Evolutionary conservation across 2,329 filamentous ascomycete genomes (phyloP).

Genomic region (Penicillium expansum): DNA sequence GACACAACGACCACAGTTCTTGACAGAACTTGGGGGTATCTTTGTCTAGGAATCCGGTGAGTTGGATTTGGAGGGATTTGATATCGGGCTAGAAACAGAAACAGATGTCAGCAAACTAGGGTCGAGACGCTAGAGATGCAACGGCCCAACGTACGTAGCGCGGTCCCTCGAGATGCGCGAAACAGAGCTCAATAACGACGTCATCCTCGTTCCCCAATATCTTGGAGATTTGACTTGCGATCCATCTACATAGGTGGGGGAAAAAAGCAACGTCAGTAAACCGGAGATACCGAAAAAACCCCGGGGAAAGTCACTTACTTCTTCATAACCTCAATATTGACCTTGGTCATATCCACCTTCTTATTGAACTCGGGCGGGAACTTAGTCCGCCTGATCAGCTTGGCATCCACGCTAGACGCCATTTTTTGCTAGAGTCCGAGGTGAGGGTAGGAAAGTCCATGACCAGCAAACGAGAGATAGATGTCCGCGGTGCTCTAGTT

Average conservation of each 20-base stretch:
- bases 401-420: constrained; percentile 82
- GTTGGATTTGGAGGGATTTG: constrained; percentile 89
- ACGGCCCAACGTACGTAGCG: constrained; percentile 63
- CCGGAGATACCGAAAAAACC: constrained; percentile 1
- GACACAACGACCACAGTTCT: constrained; percentile 84
- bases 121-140: not conserved
- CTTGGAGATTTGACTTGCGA: constrained; percentile 78
- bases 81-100: constrained; percentile 72
- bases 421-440: constrained; percentile 47
- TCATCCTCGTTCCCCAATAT: constrained; percentile 94
- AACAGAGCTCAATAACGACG: constrained; percentile 83
- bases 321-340: constrained; percentile 97
- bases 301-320: constrained; percentile 58
- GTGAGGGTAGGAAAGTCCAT: not conserved
- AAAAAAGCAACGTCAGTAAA: constrained; percentile 13
- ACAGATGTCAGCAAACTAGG: constrained; percentile 21
- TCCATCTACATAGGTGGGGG: constrained; percentile 67
- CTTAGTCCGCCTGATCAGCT: constrained; percentile 85
- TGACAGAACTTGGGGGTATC: constrained; percentile 88
- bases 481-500: not conserved
- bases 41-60: constrained; percentile 92
- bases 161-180: constrained; percentile 67
- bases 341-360: constrained; percentile 96
- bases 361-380: constrained; percentile 90
- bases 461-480: not conserved